A percentile compares a stretch with the other conserved stretches of the same genome.
These are phyloP conservation scores for Huntiella omanensis DNA, from an alignment of 2,329 filamentous ascomycete species.

Conservation along the genomic window DNA sequence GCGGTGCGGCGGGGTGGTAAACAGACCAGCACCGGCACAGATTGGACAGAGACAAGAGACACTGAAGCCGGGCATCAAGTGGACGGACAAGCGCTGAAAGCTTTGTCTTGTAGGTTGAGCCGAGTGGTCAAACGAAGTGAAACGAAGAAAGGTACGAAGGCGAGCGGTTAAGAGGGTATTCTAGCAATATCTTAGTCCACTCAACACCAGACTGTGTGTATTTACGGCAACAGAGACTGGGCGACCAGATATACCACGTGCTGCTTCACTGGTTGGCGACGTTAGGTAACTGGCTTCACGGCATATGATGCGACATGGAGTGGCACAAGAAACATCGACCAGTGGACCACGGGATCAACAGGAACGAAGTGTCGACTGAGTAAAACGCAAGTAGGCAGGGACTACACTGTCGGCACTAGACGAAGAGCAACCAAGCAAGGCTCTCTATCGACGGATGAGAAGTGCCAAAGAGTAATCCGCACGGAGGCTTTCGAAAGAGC, in stretches of 20 bases:
- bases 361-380: not conserved
- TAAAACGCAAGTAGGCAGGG: no score
- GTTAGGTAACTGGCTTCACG: no score
- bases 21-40: conserved; percentile 8
- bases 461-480: no score
- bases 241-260: no score
- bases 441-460: no score
- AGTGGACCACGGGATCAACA: not conserved
- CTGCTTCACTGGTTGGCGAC: no score
- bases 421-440: no score
- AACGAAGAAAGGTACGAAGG: not conserved
- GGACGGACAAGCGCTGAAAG: not conserved
- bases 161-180: not conserved
- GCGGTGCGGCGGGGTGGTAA: conserved; percentile 3
- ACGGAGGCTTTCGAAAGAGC: not conserved
- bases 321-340: not conserved
- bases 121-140: not conserved
- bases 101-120: no score
- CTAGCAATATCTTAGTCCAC: no score
- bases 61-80: conserved; percentile 7
- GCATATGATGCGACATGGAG: not conserved
- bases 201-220: no score
- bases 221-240: no score
- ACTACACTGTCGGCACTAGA: no score
- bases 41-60: not conserved